Evolutionary conservation across 768 basidiomycete genomes (phyloP).

Genomic region (Leccinum boreale): DNA sequence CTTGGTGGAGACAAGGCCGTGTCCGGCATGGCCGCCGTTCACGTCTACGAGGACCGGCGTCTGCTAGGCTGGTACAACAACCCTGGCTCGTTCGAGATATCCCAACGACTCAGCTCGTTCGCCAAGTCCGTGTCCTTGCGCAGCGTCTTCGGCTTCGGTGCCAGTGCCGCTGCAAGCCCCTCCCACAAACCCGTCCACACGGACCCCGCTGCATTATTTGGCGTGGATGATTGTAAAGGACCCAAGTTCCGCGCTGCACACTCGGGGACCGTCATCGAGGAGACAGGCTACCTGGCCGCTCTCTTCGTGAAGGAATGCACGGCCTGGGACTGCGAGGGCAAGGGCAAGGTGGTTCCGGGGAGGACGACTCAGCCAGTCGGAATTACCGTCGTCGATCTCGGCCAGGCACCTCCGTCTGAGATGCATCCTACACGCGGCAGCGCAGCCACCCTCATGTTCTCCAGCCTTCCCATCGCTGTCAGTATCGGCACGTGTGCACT

Average conservation of each 20-base stretch:
- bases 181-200: conserved; percentile 8
- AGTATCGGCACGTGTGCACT: conserved; percentile 22
- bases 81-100: conserved; percentile 31
- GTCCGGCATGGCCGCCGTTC: conserved; percentile 27
- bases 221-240: conserved; percentile 13
- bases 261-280: conserved; percentile 50
- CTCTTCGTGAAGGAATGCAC: conserved; percentile 36
- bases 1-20: conserved; percentile 33
- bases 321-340: conserved; percentile 8
- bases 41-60: conserved; percentile 23
- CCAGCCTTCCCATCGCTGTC: conserved; percentile 17
- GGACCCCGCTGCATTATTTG: conserved; percentile 7
- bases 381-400: conserved; percentile 10
- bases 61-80: conserved; percentile 37
- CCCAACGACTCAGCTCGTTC: conserved; percentile 19
- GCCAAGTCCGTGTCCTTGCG: conserved; percentile 9
- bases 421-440: conserved; percentile 1
- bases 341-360: conserved; percentile 9
- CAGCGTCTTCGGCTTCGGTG: background rate
- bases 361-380: conserved; percentile 10
- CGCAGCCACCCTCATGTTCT: conserved; percentile 4
- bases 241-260: conserved; percentile 76
- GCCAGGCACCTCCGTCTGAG: conserved; percentile 7
- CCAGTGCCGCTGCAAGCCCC: background rate
- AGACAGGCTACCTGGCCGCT: conserved; percentile 52